Conservation (phyloP, 495 filamentous ascomycete species). For the Penicillium cosmopolitanum region DNA sequence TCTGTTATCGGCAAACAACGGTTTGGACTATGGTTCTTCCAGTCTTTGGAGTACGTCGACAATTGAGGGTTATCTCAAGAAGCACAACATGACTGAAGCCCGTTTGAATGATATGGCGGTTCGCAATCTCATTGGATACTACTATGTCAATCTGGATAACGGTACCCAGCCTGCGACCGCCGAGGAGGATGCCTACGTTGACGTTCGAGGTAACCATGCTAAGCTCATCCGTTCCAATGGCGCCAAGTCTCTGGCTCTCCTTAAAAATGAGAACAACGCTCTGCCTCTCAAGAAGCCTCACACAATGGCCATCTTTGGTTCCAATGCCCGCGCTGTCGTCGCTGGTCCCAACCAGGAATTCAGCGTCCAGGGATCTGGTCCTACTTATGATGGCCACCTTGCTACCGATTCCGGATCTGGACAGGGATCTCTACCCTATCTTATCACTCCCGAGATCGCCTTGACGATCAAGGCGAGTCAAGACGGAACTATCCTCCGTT, state of each 20-base stretch:
- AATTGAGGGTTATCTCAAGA: conserved; percentile 37
- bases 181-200: conserved; percentile 64
- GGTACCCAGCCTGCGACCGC: conserved; percentile 63
- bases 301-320: conserved; percentile 63
- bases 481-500: conserved; percentile 51
- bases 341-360: conserved; percentile 62
- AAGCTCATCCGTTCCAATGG: conserved; percentile 56
- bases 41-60: conserved; percentile 24
- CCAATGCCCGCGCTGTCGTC: conserved; percentile 61
- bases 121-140: conserved; percentile 55
- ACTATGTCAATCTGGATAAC: conserved; percentile 55
- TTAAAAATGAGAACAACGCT: conserved; percentile 60
- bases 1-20: conserved; percentile 23
- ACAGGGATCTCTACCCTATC: conserved; percentile 47
- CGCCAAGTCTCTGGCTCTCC: conserved; percentile 57
- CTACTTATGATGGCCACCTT: conserved; percentile 44
- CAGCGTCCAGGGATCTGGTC: conserved; percentile 40
- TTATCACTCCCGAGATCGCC: conserved; percentile 60
- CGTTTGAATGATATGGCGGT: conserved; percentile 61
- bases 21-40: conserved; percentile 26
- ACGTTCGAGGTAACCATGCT: conserved; percentile 57
- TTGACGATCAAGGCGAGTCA: conserved; percentile 58
- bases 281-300: conserved; percentile 56
- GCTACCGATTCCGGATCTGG: conserved; percentile 27
- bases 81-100: conserved; percentile 45